Conservation (phyloP, 768 basidiomycete species). For the Boletus sp. region DNA sequence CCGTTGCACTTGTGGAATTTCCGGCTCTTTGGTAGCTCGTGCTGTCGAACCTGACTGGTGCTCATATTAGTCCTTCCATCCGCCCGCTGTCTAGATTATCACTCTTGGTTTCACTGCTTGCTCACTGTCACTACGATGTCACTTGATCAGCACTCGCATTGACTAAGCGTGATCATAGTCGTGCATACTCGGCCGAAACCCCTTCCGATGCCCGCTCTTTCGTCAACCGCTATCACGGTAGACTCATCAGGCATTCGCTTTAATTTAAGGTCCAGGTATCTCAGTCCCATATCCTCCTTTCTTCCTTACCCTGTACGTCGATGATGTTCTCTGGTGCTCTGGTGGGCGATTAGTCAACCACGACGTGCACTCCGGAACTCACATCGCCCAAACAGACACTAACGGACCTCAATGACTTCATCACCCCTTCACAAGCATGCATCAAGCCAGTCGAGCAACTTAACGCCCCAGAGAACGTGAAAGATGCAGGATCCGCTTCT, state of each 20-base stretch:
- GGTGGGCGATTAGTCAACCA: conserved; percentile 38
- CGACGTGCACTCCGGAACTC: conserved; percentile 2
- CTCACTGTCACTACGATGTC: too few relatives aligned
- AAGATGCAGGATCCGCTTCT: conserved; percentile 41
- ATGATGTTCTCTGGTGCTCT: conserved; percentile 91
- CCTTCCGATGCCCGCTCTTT: background rate
- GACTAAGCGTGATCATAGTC: background rate
- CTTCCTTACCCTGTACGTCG: background rate
- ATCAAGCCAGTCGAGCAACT: conserved; percentile 86
- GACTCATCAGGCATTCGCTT: background rate
- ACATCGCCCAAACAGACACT: conserved; percentile 54
- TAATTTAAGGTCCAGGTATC: background rate
- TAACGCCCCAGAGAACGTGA: conserved; percentile 39
- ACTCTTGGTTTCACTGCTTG: background rate
- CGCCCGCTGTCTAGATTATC: background rate
- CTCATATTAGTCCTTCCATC: conserved; percentile 13
- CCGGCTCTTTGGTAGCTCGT: conserved; percentile 54
- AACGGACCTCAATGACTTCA: conserved; percentile 95
- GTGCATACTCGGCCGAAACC: too few relatives aligned
- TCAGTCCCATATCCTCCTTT: background rate
- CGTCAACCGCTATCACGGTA: background rate
- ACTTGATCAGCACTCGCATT: background rate
- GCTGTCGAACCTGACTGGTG: conserved; percentile 42
- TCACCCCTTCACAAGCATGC: conserved; percentile 93
- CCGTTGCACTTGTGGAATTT: too few relatives aligned